Percentiles rank a stretch among this genome's conserved stretches.
Conservation (phyloP, 345 rosid species). For the Chamaenerion angustifolium region DNA sequence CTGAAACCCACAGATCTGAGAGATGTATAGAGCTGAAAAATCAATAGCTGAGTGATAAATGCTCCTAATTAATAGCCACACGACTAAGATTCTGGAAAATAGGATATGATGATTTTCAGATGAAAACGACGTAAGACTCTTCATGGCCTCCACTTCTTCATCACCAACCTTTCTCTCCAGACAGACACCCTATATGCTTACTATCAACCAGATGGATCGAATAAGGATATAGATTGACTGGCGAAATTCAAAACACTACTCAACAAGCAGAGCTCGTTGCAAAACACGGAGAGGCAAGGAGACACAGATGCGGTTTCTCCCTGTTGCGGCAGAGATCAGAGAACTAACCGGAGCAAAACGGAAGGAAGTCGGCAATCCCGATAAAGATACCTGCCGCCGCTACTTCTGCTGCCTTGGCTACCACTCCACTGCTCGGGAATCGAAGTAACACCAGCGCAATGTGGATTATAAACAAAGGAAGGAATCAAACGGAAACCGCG, state of each 20-base stretch:
- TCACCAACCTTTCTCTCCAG: no score
- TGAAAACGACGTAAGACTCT: neutral
- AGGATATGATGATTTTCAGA: neutral
- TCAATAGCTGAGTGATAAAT: no score
- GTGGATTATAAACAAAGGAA: neutral
- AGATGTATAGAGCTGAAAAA: neutral
- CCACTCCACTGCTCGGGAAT: neutral
- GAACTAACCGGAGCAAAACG: slow-evolving; percentile 1
- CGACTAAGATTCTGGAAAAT: neutral
- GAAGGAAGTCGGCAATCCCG: neutral
- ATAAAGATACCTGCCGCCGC: neutral
- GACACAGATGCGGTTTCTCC: no score
- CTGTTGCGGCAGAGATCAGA: no score
- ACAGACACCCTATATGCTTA: no score
- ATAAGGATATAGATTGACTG: neutral
- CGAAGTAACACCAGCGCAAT: no score
- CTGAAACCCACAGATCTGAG: neutral
- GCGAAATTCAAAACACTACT: no score
- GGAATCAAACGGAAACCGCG: neutral
- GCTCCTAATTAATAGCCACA: neutral
- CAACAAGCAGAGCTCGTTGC: no score
- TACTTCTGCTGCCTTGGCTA: no score
- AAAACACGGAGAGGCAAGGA: no score
- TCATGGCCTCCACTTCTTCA: no score
- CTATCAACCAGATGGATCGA: neutral